These are phyloP conservation scores for Cystoisospora suis DNA, from an alignment of 169 alveolate species.

Conservation along the genomic window DNA sequence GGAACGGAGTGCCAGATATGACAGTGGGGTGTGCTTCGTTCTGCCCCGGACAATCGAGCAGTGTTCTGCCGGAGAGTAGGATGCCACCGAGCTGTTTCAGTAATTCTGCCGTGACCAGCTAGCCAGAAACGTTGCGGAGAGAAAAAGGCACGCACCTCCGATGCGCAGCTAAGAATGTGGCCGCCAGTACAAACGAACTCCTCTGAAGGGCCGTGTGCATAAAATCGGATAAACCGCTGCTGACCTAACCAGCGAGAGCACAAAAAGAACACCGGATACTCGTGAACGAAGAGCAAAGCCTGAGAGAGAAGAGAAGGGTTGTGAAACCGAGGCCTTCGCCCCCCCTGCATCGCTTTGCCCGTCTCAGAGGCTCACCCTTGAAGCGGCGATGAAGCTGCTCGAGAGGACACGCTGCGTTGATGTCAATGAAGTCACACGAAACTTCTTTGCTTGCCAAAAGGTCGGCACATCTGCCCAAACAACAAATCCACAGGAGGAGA, in stretches of 20 bases:
- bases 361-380: conserved; percentile 32
- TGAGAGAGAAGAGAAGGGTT: no score
- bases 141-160: background rate
- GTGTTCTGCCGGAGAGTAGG: no score
- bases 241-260: background rate
- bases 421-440: conserved; percentile 76
- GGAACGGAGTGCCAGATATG: no score
- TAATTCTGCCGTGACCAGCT: no score
- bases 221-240: background rate
- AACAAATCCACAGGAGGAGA: background rate
- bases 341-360: no score
- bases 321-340: no score
- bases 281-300: no score
- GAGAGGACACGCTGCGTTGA: conserved; percentile 86
- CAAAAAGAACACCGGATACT: no score
- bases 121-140: no score
- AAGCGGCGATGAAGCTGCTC: conserved; percentile 75
- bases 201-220: background rate
- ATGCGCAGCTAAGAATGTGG: background rate
- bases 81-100: no score
- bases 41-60: no score
- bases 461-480: conserved; percentile 47
- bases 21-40: no score
- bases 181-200: background rate
- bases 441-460: conserved; percentile 25